Base-by-base conservation (phyloP, 78 protist genomes). In the Ministeria vibrans region DNA sequence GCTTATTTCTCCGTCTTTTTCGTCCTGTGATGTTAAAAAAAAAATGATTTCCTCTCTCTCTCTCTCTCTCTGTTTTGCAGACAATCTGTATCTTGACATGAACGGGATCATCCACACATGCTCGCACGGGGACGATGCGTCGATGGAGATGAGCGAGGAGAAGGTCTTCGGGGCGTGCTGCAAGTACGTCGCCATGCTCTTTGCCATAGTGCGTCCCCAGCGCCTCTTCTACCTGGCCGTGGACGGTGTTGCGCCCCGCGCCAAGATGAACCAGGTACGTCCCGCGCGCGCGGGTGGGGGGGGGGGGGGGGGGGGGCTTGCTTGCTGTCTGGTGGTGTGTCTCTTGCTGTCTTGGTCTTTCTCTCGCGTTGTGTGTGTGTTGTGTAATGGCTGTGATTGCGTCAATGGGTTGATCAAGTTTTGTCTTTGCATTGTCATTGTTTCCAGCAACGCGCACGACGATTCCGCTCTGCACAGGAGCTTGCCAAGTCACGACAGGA, bases 231-330 rank as follows among this genome's bases (percentile, higher is more conserved):
- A 55, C 83, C 1, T 86, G 55, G 90, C 90, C 66, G n/a, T 86
- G n/a, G 90, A 86, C 30, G 86, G 86, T 32, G 25, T 87, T 32
- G 99, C 98, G 15, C 99, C 99, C 9, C 91, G 98, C 6, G 97
- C 98, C 34, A 97, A 97, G 86, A 92, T 95, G 97, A 94, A 94
- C 84, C 99, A 96, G 83, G 98, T 94, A 77, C n/a, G n/a, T n/a
- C n/a, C n/a, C 87, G 97, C 30, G 66, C 81, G 32, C 84, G 98
- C 0, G 84, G 97, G 25, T 94, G 83, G 85, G 66, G 88, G 39
- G 9, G n/a, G n/a, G n/a, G n/a, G n/a, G n/a, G n/a, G n/a, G n/a
- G n/a, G n/a, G n/a, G n/a, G n/a, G n/a, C n/a, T n/a, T n/a, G n/a
- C n/a, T n/a, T n/a, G n/a, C n/a, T n/a, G n/a, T n/a, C n/a, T n/a